phyloP scores from a whole-genome alignment of 495 filamentous ascomycete genomes.

The Penicillium cataractarum region DNA sequence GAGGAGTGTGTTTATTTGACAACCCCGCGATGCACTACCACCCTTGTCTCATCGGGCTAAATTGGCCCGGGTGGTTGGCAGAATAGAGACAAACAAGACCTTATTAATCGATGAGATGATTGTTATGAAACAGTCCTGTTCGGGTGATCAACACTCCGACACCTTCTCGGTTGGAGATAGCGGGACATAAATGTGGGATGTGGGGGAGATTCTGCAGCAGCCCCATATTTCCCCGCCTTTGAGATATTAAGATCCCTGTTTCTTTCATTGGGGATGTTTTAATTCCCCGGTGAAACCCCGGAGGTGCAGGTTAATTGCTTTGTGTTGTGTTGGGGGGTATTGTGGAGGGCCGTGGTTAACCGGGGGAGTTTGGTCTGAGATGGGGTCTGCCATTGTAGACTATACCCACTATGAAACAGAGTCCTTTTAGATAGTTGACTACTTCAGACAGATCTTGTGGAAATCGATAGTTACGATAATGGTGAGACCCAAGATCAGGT shows the following conservation, averaged over 20 bases:
- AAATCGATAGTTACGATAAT: not conserved
- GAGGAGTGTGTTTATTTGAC: not conserved
- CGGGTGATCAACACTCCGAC: constrained; percentile 1
- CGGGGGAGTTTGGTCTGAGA: not conserved
- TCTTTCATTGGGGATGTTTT: not conserved
- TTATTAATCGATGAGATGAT: not conserved
- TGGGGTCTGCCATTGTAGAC: not conserved
- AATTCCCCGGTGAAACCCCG: not conserved
- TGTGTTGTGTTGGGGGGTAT: not conserved
- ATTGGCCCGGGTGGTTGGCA: not conserved
- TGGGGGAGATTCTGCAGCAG: not conserved
- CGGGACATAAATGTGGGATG: not conserved
- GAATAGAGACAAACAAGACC: not conserved
- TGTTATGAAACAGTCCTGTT: not conserved
- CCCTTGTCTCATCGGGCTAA: not conserved
- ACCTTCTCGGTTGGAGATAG: not conserved
- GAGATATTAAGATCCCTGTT: not conserved
- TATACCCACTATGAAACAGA: not conserved
- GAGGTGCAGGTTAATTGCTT: not conserved
- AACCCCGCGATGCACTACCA: not conserved
- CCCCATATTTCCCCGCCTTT: not conserved
- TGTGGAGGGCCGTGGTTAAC: not conserved
- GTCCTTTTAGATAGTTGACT: too few species aligned
- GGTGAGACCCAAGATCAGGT: not conserved
- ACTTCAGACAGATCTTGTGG: too few species aligned